Base-by-base conservation (phyloP, 2,329 filamentous ascomycete genomes). In the Pleurostoma richardsiae region DNA sequence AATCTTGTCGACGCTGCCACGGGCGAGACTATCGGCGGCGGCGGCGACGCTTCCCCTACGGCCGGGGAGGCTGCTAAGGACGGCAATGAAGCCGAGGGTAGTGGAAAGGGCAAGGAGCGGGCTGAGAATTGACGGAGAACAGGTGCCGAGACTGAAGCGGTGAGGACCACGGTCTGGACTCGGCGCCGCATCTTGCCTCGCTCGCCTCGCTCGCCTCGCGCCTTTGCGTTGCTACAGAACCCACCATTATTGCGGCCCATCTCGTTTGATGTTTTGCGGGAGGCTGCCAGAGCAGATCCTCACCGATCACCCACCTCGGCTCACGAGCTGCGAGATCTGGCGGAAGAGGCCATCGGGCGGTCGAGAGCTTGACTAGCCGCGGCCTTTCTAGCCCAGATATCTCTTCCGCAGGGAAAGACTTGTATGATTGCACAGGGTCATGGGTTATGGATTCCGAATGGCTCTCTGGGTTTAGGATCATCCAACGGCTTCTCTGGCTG, bases 1-100 rank as follows among this genome's bases (percentile, higher is more conserved):
- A 79, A 81, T 56, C 73, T 87, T 57, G 80, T 86, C 41, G 74
- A 61, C 19, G 40, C 44, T 27, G 39, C 40, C 33, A 48, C 50
- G 4, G 48, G 48, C 26, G 27, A 45, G 38, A 30, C 46, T n/a
- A 43, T 49, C 19, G 47, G 49, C 29, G n/a, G n/a, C 33, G n/a
- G 33, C 33, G 30, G 39, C 19, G 47, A 46, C 5, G 47, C 38
- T 10, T 39, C 39, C 28, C 33, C 39, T 8, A 8, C 28, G 30
- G 28, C 27, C 3, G 29, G 10, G 39, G 28, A 43, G 43, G 31
- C 29, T 29, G 36, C 40, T 10, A 40, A 30, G 36, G 8, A n/a
- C 11, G 38, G 41, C 6, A 30, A 30, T 28, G 29, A 39, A 5
- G 27, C 5, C 40, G 10, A 45, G 26, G 38, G 4, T 10, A 45